Conservation (phyloP, 2,329 filamentous ascomycete genomes). For the Monosporascus sp. region DNA sequence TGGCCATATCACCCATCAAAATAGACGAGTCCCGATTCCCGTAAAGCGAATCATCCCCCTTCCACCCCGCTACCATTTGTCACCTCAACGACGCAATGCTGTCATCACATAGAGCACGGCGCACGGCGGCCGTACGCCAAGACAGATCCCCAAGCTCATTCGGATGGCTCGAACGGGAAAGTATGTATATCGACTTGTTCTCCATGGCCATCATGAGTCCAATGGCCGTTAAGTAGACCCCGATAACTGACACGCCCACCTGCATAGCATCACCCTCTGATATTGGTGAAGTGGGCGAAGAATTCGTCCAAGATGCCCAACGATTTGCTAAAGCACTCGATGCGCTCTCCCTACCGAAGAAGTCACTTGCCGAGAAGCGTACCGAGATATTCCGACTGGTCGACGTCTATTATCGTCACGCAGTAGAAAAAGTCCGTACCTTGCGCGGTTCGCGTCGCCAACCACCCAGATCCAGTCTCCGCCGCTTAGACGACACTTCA, state of each 20-base stretch:
- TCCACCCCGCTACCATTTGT: background rate
- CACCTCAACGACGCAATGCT: background rate
- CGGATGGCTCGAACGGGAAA: background rate
- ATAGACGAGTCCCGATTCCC: background rate
- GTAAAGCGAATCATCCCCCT: background rate
- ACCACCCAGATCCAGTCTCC: conserved; percentile 24
- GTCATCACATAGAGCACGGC: background rate
- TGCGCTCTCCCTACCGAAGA: conserved; percentile 55
- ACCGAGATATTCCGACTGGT: conserved; percentile 65
- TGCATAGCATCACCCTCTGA: conserved; percentile 22
- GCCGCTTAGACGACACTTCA: conserved; percentile 27
- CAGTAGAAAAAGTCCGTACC: conserved; percentile 38
- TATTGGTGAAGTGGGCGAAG: conserved; percentile 10
- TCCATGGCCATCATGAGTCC: background rate
- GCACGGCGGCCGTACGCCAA: background rate
- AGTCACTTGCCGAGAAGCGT: conserved; percentile 49
- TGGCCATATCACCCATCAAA: background rate
- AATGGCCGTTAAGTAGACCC: conserved; percentile 15
- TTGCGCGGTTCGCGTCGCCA: conserved; percentile 37
- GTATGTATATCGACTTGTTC: background rate
- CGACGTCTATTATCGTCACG: conserved; percentile 57
- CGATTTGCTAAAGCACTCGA: conserved; percentile 80
- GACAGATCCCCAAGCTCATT: background rate
- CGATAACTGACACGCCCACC: conserved; percentile 25
- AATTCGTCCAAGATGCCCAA: conserved; percentile 65